Evolutionary conservation across 805 yeast genomes (phyloP).

Genomic region (Hanseniaspora meyeri): DNA sequence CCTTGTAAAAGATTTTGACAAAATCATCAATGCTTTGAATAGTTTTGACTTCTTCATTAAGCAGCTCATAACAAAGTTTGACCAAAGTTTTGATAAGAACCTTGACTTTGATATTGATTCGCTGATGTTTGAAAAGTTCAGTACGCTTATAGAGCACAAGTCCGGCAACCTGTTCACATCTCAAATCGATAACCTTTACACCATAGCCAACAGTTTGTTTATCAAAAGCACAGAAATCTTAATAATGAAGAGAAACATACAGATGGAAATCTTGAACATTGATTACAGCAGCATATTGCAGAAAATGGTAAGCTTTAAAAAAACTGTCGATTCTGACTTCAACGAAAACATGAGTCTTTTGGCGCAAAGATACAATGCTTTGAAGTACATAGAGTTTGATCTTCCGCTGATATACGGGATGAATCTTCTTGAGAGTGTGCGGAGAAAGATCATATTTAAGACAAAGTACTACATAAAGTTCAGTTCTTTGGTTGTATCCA

Average conservation of each 20-base stretch:
- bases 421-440: constrained; percentile 47
- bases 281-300: constrained; percentile 12
- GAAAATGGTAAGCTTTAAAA: constrained; percentile 19
- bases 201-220: constrained; percentile 8
- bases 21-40: neutral
- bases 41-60: neutral
- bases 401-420: constrained; percentile 62
- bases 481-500: constrained; percentile 33
- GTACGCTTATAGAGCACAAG: neutral
- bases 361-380: constrained; percentile 13
- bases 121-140: constrained; percentile 8
- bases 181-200: constrained; percentile 5
- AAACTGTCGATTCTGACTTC: neutral
- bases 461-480: constrained; percentile 16
- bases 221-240: constrained; percentile 9
- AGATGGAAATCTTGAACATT: constrained; percentile 4
- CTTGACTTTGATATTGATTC: constrained; percentile 10
- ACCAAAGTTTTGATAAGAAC: neutral
- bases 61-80: neutral
- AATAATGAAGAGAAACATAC: constrained; percentile 19
- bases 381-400: constrained; percentile 32
- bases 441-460: constrained; percentile 46
- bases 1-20: neutral
- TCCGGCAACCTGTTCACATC: neutral
- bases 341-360: neutral